phyloP scores from a whole-genome alignment of 1,284 basidiomycete species.

The Malassezia brasiliensis region DNA sequence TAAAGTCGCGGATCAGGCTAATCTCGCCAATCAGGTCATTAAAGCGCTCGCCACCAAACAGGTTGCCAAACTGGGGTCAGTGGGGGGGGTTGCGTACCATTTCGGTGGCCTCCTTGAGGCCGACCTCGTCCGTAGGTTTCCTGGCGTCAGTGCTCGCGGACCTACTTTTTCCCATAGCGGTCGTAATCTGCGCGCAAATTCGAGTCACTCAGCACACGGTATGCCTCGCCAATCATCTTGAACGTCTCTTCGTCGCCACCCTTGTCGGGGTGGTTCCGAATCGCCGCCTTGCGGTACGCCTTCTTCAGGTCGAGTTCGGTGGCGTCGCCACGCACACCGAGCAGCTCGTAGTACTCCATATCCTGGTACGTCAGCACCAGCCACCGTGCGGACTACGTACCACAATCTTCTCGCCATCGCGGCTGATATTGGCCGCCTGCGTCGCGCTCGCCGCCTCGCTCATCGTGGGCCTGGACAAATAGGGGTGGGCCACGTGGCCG shows the following conservation, averaged over 20 bases:
- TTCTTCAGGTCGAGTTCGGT: conserved; percentile 75
- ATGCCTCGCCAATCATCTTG: conserved; percentile 56
- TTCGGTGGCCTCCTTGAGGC: conserved; percentile 46
- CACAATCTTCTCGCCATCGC: conserved; percentile 43
- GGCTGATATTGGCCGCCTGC: conserved; percentile 31
- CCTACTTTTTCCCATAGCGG: conserved; percentile 83
- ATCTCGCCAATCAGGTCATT: conserved; percentile 48
- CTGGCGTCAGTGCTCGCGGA: conserved; percentile 30
- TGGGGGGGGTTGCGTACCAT: conserved; percentile 23
- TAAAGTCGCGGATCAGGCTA: conserved; percentile 47
- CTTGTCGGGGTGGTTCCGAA: conserved; percentile 61
- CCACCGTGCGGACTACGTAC: background rate
- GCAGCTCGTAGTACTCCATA: conserved; percentile 49
- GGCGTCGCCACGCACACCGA: conserved; percentile 42
- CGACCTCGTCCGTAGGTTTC: conserved; percentile 47
- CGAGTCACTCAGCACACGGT: conserved; percentile 51
- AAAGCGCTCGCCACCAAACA: conserved; percentile 48
- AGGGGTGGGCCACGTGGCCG: background rate
- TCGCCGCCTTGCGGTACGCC: conserved; percentile 86
- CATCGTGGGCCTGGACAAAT: conserved; percentile 1
- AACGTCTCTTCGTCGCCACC: conserved; percentile 45
- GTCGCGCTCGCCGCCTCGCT: conserved; percentile 8
- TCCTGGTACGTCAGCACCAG: conserved; percentile 15
- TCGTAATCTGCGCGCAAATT: conserved; percentile 85
- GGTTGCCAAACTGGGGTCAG: conserved; percentile 33